A percentile compares a stretch with the other conserved stretches of the same genome.
phyloP scores from a whole-genome alignment of 805 yeast species.

The Kodamaea laetipori region DNA sequence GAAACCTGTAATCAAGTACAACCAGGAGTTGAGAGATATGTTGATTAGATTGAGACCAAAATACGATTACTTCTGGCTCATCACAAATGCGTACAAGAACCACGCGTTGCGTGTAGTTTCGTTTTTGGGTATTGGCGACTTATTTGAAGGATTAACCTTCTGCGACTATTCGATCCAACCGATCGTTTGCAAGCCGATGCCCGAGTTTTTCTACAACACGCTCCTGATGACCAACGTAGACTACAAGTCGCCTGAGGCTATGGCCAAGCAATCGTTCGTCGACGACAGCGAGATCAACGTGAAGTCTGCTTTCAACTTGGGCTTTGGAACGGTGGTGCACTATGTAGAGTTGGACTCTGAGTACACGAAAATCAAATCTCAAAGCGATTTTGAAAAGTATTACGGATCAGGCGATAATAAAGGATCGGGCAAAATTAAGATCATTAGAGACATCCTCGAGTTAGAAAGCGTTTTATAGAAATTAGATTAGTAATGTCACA shows the following conservation, averaged over 20 bases:
- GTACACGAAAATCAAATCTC: conserved; percentile 32
- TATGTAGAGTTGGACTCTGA: conserved; percentile 72
- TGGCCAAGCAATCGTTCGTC: conserved; percentile 63
- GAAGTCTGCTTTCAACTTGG: conserved; percentile 67
- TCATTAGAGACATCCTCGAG: conserved; percentile 61
- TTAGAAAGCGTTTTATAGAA: conserved; percentile 27
- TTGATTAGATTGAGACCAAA: conserved; percentile 45
- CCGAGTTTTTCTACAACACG: conserved; percentile 63
- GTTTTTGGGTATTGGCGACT: conserved; percentile 84
- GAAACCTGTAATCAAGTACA: conserved; percentile 72
- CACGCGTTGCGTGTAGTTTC: conserved; percentile 83
- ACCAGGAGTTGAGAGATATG: conserved; percentile 53
- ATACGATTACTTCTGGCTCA: conserved; percentile 78
- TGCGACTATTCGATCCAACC: conserved; percentile 80
- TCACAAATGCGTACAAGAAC: conserved; percentile 90
- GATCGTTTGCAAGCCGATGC: conserved; percentile 88
- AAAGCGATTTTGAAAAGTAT: conserved; percentile 33
- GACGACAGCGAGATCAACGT: conserved; percentile 87
- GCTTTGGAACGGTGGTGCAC: conserved; percentile 73
- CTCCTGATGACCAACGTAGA: conserved; percentile 62
- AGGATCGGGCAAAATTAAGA: conserved; percentile 37
- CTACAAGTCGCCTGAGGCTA: conserved; percentile 30
- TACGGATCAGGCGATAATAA: conserved; percentile 36
- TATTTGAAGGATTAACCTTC: conserved; percentile 90
- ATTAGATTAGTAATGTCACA: background rate